These are phyloP conservation scores for Pseudocercospora cruenta DNA, from an alignment of 2,329 filamentous ascomycete species.

Conservation along the genomic window DNA sequence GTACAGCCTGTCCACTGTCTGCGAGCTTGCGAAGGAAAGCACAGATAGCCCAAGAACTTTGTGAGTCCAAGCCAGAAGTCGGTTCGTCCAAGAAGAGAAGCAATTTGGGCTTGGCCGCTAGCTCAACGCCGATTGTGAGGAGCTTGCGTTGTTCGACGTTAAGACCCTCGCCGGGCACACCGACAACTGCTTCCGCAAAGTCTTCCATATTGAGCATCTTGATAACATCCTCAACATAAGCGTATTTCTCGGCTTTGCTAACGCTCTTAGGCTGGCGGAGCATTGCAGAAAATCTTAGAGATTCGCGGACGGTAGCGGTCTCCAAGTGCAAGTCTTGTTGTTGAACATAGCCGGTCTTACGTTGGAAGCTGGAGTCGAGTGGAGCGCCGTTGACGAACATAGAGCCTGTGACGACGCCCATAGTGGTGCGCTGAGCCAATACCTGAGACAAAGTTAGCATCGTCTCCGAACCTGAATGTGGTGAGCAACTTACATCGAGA, in stretches of 20 bases:
- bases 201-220: constrained; percentile 69
- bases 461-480: not conserved
- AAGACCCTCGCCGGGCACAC: constrained; percentile 63
- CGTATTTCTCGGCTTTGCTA: constrained; percentile 61
- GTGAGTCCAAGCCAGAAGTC: constrained; percentile 63
- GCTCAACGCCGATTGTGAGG: constrained; percentile 59
- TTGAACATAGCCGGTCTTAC: constrained; percentile 69
- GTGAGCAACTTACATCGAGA: constrained; percentile 48
- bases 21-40: constrained; percentile 66
- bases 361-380: constrained; percentile 62
- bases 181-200: constrained; percentile 65
- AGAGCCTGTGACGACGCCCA: constrained; percentile 67
- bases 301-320: constrained; percentile 60
- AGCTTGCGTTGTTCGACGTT: constrained; percentile 67
- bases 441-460: constrained; percentile 36
- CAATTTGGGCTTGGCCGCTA: constrained; percentile 56
- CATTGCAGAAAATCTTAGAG: constrained; percentile 60
- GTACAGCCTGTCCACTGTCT: constrained; percentile 49
- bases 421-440: constrained; percentile 60
- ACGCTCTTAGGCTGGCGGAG: constrained; percentile 60
- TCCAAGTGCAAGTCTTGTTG: constrained; percentile 66
- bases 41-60: constrained; percentile 67
- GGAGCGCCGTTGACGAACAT: constrained; percentile 67
- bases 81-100: constrained; percentile 66
- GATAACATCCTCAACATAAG: constrained; percentile 67